Conservation (phyloP, 768 basidiomycete species). For the Trichaptum fuscoviolaceum region DNA sequence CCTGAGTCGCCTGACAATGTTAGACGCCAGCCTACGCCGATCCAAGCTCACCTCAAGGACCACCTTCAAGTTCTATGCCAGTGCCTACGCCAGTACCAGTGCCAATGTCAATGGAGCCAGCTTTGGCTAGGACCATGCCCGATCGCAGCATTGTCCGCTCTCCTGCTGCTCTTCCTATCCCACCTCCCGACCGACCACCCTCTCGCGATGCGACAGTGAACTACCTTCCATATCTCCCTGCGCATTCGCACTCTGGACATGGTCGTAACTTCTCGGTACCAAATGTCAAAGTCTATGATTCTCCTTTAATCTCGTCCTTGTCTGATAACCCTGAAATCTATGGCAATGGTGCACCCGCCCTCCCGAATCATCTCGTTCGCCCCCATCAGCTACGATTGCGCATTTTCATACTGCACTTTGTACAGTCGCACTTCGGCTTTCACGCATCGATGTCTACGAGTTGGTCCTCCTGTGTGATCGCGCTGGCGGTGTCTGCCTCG, state of each 20-base stretch:
- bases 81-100: background rate
- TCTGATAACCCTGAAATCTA: background rate
- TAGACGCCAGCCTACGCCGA: background rate
- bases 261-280: background rate
- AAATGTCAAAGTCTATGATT: background rate
- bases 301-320: background rate
- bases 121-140: background rate
- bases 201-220: background rate
- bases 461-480: too few relatives aligned
- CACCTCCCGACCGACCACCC: background rate
- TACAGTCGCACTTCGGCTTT: too few relatives aligned
- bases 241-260: background rate
- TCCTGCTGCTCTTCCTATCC: background rate
- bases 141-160: conserved; percentile 3
- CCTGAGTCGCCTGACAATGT: background rate
- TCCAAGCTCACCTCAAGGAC: background rate
- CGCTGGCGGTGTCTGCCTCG: too few relatives aligned
- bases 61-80: background rate
- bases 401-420: too few relatives aligned
- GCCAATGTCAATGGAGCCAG: background rate
- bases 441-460: too few relatives aligned
- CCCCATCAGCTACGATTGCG: too few relatives aligned
- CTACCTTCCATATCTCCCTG: background rate
- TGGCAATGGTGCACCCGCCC: background rate
- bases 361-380: too few relatives aligned